These are phyloP conservation scores for Imleria badia DNA, from an alignment of 768 basidiomycete species.

Conservation along the genomic window DNA sequence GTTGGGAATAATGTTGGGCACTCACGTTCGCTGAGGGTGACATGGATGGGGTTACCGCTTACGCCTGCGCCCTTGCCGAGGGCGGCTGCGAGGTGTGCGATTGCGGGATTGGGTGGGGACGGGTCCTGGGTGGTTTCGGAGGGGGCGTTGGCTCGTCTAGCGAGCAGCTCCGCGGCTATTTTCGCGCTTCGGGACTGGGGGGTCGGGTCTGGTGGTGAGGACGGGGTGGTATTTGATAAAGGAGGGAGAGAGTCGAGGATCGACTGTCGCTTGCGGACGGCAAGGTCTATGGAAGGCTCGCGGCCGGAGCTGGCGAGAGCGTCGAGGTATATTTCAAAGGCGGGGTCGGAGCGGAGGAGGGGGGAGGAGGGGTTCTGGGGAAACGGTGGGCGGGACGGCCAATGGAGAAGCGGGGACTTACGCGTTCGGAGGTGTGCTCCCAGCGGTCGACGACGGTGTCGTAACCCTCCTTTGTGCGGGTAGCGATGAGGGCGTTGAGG, in stretches of 20 bases:
- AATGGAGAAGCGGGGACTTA: conserved; percentile 39
- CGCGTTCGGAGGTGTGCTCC: conserved; percentile 84
- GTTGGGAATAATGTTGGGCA: conserved; percentile 6
- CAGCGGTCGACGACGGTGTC: conserved; percentile 75
- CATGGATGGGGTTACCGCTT: conserved; percentile 66
- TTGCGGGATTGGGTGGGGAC: conserved; percentile 31
- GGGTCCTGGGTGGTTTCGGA: conserved; percentile 8
- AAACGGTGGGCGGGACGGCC: conserved; percentile 1
- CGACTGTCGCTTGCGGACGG: conserved; percentile 68
- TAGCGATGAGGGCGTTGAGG: conserved; percentile 63
- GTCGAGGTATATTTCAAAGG: conserved; percentile 75
- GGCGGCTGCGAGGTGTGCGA: conserved; percentile 43
- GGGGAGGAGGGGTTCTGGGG: conserved; percentile 66
- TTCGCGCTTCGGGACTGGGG: conserved; percentile 39
- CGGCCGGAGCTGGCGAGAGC: conserved; percentile 62
- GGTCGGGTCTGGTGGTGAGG: conserved; percentile 10
- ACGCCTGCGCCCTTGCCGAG: conserved; percentile 44
- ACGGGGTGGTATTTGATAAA: conserved; percentile 17
- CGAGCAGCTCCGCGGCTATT: conserved; percentile 43
- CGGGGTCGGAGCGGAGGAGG: conserved; percentile 64
- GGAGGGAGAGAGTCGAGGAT: conserved; percentile 45
- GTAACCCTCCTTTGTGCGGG: conserved; percentile 65
- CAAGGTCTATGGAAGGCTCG: conserved; percentile 55
- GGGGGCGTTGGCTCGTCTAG: conserved; percentile 20
- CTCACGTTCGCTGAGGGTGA: conserved; percentile 81